Conservation (phyloP, 2,329 filamentous ascomycete genomes). For the Hymenotorrendiella dingleyae region DNA sequence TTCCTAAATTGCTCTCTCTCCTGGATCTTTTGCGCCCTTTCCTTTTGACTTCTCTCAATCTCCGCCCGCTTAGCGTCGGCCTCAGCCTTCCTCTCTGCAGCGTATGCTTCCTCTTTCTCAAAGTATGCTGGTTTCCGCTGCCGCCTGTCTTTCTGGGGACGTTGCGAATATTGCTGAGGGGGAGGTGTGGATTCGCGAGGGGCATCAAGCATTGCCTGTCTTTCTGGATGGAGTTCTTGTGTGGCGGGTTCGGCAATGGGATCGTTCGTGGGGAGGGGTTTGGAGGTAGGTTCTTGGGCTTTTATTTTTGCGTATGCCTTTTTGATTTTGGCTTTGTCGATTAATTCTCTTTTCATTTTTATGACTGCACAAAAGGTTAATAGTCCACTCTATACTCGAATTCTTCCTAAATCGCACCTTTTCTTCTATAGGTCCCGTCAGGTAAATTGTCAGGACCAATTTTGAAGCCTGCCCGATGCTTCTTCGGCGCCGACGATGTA, state of each 20-base stretch:
- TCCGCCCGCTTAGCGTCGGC: constrained; percentile 43
- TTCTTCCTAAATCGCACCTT: constrained; percentile 42
- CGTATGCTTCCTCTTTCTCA: constrained; percentile 33
- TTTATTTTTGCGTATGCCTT: constrained; percentile 89
- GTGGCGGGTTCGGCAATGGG: constrained; percentile 15
- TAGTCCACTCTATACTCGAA: too few species aligned
- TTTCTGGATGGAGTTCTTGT: constrained; percentile 53
- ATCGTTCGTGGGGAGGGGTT: constrained; percentile 14
- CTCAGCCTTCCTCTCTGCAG: constrained; percentile 46
- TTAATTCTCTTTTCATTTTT: constrained; percentile 84
- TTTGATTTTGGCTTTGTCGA: constrained; percentile 88
- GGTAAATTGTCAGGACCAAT: constrained; percentile 88
- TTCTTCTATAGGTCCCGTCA: constrained; percentile 81
- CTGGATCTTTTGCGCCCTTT: constrained; percentile 52
- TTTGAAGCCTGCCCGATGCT: constrained; percentile 65
- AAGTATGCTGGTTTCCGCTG: constrained; percentile 30
- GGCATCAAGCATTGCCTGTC: constrained; percentile 51
- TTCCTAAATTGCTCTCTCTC: constrained; percentile 44
- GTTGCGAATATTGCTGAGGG: constrained; percentile 6
- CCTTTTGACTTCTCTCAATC: constrained; percentile 46
- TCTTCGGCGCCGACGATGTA: constrained; percentile 39
- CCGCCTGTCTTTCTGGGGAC: neutral
- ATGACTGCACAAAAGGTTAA: too few species aligned
- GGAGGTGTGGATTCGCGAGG: constrained; percentile 21
- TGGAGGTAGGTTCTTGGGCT: constrained; percentile 35